Evolutionary conservation across 2,329 filamentous ascomycete genomes (phyloP).

Genomic region (Epichloe gansuensis): DNA sequence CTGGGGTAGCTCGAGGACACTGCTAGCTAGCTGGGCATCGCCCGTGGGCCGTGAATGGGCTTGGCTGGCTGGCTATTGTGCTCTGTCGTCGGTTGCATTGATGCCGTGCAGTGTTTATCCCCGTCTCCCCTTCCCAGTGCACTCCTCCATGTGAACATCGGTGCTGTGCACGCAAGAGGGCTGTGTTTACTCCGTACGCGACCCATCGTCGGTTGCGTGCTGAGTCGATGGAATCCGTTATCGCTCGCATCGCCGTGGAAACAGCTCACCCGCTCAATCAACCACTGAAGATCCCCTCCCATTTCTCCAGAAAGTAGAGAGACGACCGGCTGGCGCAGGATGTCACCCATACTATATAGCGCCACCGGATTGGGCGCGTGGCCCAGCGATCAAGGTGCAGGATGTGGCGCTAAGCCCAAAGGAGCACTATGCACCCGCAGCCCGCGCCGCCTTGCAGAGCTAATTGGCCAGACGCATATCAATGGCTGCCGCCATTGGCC

Average conservation of each 20-base stretch:
- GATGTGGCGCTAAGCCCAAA: constrained; percentile 1
- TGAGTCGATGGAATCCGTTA: neutral
- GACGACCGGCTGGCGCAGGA: too few relatives aligned
- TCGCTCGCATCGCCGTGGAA: constrained; percentile 17
- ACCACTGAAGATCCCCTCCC: neutral
- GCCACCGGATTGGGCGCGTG: constrained; percentile 14
- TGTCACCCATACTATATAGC: neutral
- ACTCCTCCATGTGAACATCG: neutral
- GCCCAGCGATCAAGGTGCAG: constrained; percentile 4
- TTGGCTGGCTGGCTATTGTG: too few relatives aligned
- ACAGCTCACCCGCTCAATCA: constrained; percentile 8
- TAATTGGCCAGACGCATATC: neutral
- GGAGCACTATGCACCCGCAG: neutral
- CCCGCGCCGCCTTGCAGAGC: neutral
- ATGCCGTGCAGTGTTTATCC: neutral
- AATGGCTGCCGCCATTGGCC: constrained; percentile 16
- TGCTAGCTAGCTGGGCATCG: too few relatives aligned
- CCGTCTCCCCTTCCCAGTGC: neutral
- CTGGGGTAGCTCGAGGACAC: neutral
- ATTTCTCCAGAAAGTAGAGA: neutral
- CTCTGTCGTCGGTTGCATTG: too few relatives aligned
- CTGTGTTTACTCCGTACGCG: neutral
- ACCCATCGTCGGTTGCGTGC: neutral
- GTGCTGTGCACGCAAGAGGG: neutral
- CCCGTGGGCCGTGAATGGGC: too few relatives aligned